Base-by-base conservation (phyloP, 139 green algal genomes). In the Chlamydomonas sp. region DNA sequence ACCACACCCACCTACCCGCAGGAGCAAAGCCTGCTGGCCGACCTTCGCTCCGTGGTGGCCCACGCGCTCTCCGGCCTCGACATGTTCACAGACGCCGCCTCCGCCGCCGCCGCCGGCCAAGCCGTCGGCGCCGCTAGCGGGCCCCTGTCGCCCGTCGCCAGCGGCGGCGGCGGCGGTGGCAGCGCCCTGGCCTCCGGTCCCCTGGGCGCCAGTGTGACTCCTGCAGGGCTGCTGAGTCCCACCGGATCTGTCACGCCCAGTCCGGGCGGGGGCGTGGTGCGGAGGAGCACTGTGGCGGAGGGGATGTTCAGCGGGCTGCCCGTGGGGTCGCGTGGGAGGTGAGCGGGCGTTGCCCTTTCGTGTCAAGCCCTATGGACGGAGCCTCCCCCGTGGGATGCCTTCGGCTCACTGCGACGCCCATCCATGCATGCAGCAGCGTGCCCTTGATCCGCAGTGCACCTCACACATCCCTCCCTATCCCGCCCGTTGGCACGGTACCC, bases 1-100 rank as follows among this genome's bases (percentile, higher is more conserved):
- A 67, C 57, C 57, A 5, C 68, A 17, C 67, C 20, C 31, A 78
- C 31, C 31, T 49, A 7, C 66, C 9, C 74, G 80, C 89, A 93
- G 90, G 97, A 99, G 93, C 93, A 98, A 63, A 96, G 89, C 73
- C 92, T 99, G 83, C 94, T 99, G 84, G 94, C 92, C 4, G 97
- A 99, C 90, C 93, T 99, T 87, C 92, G 95, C 62, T 91, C 91
- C 0, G 92, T 97, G 71, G 97, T 99, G n/a, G 95, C 95, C 0
- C 93, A 97, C 63, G 93, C 93, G 0, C 96, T 99, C 60, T 97
- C 93, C 2, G 97, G 96, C 2, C 91, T 98, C n/a, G 96, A 98
- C 81, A 97, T 98, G 94, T 98, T 98, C 90, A 85, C 82, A 6
- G 2, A 58, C 17, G 76, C 66, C 0, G 68, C 58, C 9, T 6